Percentiles rank a stretch among this genome's conserved stretches.
These are phyloP conservation scores for Mesotaenium endlicherianum DNA, from an alignment of 139 green algal species.

Conservation along the genomic window DNA sequence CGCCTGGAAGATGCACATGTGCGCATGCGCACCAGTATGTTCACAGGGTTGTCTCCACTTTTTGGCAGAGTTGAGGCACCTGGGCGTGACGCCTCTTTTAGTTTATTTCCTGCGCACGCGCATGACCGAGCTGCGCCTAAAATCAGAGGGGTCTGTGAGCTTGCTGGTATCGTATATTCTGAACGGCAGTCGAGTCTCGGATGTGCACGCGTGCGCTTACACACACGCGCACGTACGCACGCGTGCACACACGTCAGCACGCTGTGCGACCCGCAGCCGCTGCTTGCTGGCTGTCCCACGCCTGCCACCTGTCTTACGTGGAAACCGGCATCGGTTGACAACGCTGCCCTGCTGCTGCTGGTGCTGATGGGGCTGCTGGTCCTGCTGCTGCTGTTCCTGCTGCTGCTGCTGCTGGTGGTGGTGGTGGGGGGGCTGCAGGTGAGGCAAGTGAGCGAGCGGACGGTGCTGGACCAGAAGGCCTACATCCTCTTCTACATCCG, in stretches of 20 bases:
- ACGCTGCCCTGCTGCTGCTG: neutral
- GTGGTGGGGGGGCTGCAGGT: constrained; percentile 12
- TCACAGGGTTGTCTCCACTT: neutral
- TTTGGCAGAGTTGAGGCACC: neutral
- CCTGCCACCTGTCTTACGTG: neutral
- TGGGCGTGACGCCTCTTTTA: neutral
- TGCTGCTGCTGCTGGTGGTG: neutral
- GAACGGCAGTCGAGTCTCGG: no score
- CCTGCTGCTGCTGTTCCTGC: constrained; percentile 4
- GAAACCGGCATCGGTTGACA: neutral
- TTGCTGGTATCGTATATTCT: no score
- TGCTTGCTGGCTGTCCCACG: neutral
- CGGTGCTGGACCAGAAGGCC: constrained; percentile 79
- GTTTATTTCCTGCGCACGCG: neutral
- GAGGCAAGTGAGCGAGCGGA: constrained; percentile 65
- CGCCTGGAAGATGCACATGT: neutral
- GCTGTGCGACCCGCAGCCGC: neutral
- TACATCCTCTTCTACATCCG: constrained; percentile 95
- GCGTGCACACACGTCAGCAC: no score
- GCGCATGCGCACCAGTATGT: neutral
- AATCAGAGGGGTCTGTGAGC: no score
- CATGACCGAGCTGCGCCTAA: no score
- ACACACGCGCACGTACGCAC: no score
- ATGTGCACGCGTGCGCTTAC: no score
- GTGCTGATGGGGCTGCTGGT: neutral